Base-by-base conservation (phyloP, 306 rosid species). In the Pyrus betulifolia region DNA sequence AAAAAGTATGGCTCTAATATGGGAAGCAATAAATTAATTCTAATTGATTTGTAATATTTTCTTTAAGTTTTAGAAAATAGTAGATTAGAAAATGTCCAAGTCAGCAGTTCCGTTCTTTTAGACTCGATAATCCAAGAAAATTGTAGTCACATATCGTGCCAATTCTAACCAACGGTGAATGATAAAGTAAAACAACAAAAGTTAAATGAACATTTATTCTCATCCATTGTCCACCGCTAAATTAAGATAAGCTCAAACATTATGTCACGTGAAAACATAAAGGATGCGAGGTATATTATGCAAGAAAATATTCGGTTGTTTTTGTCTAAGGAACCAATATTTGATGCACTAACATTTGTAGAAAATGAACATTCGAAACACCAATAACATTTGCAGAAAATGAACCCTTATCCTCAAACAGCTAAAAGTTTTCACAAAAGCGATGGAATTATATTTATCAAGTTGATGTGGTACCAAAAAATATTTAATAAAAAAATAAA, bases 1-100 rank as follows among this genome's bases (percentile, higher is more conserved):
- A 83, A 75, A 46, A 79, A 75, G 71, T 62, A 66, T 58, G 71
- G 71, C 66, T 42, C 27, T 7, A 60, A 67, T 33, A 57, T 57
- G 8, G 10, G 11, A 38, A 38, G 9, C 42, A 38, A 38, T 38
- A 38, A 38, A 38, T 38, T 6, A 38, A 38, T 38, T 38, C 42
- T 38, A 38, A 38, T 38, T 38, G 42, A 38, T 38, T 38, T 38
- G 42, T 38, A 38, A 46, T 15, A 15, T 15, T 2, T 51, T 51
- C 21, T 15, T 51, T 51, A 46, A 46, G 19, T 14, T 46, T 14
- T 46, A 46, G 54, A 46, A 46, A 46, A 46, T 15, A 49, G 54
- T 49, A 49, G 4, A 49, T 5, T 15, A 5, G 19, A 49, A 14
- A 49, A 49, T 49, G 21, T 17, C 21, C 54, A 14, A 49, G 19